Evolutionary conservation across 2,329 filamentous ascomycete species (phyloP), one percentile per base, ranked within the genome.

Genomic region (Graphilbum ipis-grandicollis): DNA sequence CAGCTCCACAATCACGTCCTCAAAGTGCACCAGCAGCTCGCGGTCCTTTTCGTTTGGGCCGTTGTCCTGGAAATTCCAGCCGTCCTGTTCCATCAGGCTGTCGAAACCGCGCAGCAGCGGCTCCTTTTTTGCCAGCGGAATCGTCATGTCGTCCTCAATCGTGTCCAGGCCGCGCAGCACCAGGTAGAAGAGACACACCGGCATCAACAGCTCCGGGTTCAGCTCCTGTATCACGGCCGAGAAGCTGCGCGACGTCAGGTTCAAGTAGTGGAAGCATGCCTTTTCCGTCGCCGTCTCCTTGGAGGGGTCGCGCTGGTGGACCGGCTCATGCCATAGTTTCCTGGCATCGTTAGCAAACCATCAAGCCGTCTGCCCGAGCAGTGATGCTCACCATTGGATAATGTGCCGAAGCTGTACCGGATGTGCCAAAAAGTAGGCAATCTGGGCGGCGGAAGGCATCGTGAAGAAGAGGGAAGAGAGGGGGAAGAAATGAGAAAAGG

Each of bases 111-210:
- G 75, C 42, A 98, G 65, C 39, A 94, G 59, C 2, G 85, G 84
- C 52, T 92, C 80, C 62, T 98, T 98, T 51, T 70, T 76, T 45
- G 71, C 68, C 29, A 88, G 61, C 3, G 79, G 65, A 42, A 98
- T 78, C 5, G 85, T 93, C 75, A 94, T 96, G 58, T 98, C 90
- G 65, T 98, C 90, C 60, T 98, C 90, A 42, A 98, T 82, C n/a
- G 90, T 98, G 57, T 98, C 90, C 35, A 98, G 71, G 33, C 83
- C 90, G 42, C 90, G 82, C 38, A 98, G 68, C 37, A 84, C 72
- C 21, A 98, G 72, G 62, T 98, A 98, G 68, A 98, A 98, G 9
- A 96, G 65, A 39, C 78, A 44, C 33, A 96, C 70, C 19, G 90
- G 85, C 30, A 94, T 72, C 26, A 96, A 72, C 23, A 98, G 75